These are phyloP conservation scores for Umbelopsis sp. DNA, from an alignment of 371 early-diverging fungal genomes.

Conservation along the genomic window DNA sequence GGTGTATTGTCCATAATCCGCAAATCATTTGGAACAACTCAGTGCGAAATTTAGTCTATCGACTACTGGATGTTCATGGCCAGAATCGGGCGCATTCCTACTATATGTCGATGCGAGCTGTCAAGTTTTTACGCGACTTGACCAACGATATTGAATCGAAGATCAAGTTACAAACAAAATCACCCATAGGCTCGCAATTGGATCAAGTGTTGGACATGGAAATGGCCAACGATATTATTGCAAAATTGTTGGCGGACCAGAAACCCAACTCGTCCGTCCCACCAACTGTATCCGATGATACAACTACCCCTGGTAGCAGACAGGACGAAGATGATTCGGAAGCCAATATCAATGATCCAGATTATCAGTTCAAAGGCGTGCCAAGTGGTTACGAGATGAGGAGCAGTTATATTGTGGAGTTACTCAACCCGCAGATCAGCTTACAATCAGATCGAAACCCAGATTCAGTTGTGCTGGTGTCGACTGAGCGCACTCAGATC, in stretches of 20 bases:
- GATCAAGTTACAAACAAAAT: constrained; percentile 28
- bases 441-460: constrained; percentile 55
- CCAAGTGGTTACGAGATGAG: constrained; percentile 57
- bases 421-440: constrained; percentile 76
- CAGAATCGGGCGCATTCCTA: constrained; percentile 48
- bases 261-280: constrained; percentile 50
- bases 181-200: constrained; percentile 27
- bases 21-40: constrained; percentile 59
- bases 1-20: constrained; percentile 55
- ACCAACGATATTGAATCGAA: constrained; percentile 36
- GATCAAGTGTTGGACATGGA: constrained; percentile 40
- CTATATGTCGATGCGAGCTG: constrained; percentile 53
- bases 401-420: constrained; percentile 64
- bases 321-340: constrained; percentile 17
- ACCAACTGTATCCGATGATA: constrained; percentile 50
- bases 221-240: constrained; percentile 58
- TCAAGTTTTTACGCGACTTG: constrained; percentile 52
- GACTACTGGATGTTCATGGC: constrained; percentile 48
- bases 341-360: constrained; percentile 58
- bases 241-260: constrained; percentile 52
- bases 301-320: not conserved
- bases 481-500: constrained; percentile 69
- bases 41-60: constrained; percentile 52
- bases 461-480: constrained; percentile 60
- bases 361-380: constrained; percentile 46